Evolutionary conservation across 768 basidiomycete species (phyloP).

Genomic region (Coprinellus micaceus): DNA sequence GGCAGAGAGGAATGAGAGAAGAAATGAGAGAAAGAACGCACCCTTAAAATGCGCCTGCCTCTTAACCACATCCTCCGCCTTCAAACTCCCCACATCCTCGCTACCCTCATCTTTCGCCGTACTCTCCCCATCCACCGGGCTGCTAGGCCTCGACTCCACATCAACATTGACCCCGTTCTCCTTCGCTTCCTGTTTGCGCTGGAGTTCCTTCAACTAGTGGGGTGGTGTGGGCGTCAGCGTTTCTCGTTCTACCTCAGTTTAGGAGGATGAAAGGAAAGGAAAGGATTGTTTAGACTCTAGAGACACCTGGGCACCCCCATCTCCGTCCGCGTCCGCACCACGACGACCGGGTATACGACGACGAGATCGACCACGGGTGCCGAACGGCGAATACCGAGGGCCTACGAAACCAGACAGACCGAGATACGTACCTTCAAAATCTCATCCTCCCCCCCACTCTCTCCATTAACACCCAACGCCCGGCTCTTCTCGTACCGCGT

Average conservation of each 20-base stretch:
- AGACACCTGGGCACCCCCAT: too few relatives aligned
- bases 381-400: too few relatives aligned
- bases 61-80: conserved; percentile 22
- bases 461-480: not conserved
- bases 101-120: not conserved
- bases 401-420: too few relatives aligned
- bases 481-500: conserved; percentile 45
- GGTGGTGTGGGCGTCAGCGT: too few relatives aligned
- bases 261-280: too few relatives aligned
- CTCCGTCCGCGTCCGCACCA: too few relatives aligned
- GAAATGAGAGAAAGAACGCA: conserved; percentile 37
- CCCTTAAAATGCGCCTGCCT: conserved; percentile 59
- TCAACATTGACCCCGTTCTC: conserved; percentile 3
- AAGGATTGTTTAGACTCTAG: too few relatives aligned
- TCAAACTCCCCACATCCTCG: not conserved
- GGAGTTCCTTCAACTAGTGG: conserved; percentile 23
- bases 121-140: not conserved
- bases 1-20: too few relatives aligned
- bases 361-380: too few relatives aligned
- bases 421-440: too few relatives aligned
- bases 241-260: too few relatives aligned
- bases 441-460: conserved; percentile 25
- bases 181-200: conserved; percentile 13
- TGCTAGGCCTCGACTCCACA: not conserved
- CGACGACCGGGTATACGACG: too few relatives aligned